Conservation (phyloP, 106 monocot species). For the Ottelia alismoides region DNA sequence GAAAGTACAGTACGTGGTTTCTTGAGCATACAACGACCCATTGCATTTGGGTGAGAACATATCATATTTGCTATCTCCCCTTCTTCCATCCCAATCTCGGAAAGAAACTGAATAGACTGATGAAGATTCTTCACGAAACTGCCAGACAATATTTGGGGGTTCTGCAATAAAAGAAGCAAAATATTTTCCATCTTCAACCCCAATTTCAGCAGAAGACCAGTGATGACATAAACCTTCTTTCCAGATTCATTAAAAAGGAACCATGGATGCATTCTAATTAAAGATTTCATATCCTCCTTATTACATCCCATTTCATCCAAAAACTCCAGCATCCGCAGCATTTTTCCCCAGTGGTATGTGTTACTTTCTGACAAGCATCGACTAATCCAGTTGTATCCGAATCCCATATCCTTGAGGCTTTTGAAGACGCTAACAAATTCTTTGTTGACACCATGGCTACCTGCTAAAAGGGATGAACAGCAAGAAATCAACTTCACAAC, state of each 20-base stretch:
- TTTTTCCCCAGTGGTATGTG: slow-evolving; percentile 43
- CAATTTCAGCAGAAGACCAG: slow-evolving; percentile 58
- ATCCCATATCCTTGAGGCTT: slow-evolving; percentile 34
- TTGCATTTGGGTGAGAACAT: slow-evolving; percentile 34
- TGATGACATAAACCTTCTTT: slow-evolving; percentile 67
- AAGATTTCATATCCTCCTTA: slow-evolving; percentile 22
- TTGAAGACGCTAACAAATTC: slow-evolving; percentile 40
- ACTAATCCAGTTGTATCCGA: slow-evolving; percentile 49
- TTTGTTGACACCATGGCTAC: slow-evolving; percentile 27
- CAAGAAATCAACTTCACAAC: slow-evolving; percentile 62
- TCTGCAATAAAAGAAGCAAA: slow-evolving; percentile 39
- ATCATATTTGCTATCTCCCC: slow-evolving; percentile 35
- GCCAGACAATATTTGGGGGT: slow-evolving; percentile 49
- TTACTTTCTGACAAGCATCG: slow-evolving; percentile 57
- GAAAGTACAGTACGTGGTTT: slow-evolving; percentile 28
- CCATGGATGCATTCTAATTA: slow-evolving; percentile 45
- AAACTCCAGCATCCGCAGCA: slow-evolving; percentile 46
- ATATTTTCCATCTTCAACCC: slow-evolving; percentile 40
- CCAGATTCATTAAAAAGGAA: slow-evolving; percentile 84
- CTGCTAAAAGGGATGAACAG: slow-evolving; percentile 58
- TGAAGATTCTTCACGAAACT: slow-evolving; percentile 45
- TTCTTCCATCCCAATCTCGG: slow-evolving; percentile 43
- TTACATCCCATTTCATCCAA: slow-evolving; percentile 36
- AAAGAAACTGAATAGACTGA: slow-evolving; percentile 45
- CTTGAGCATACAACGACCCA: slow-evolving; percentile 32